phyloP scores from a whole-genome alignment of 139 green algal genomes.

The Edaphochlamys debaryana region DNA sequence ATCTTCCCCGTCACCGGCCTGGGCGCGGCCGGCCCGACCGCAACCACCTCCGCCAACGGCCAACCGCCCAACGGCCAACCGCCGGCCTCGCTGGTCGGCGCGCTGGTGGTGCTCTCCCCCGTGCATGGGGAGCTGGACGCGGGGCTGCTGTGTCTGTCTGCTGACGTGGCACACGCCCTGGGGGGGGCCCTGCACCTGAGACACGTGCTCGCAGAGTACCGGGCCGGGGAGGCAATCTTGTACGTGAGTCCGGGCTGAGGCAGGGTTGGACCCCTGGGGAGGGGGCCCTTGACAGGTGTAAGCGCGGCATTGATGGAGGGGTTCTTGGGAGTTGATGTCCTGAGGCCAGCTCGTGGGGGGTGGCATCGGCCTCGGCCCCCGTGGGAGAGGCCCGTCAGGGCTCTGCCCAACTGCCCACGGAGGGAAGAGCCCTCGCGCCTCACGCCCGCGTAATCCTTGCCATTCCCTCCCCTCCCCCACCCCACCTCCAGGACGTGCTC shows the following conservation, averaged over 20 bases:
- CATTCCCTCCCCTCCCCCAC: too few species aligned
- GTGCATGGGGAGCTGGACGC: conserved; percentile 25
- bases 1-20: conserved; percentile 15
- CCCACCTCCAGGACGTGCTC: conserved; percentile 40
- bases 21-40: background rate
- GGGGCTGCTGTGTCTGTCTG: conserved; percentile 1
- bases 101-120: conserved; percentile 23
- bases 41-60: background rate
- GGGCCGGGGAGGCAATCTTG: conserved; percentile 32
- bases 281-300: too few species aligned
- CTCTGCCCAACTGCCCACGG: too few species aligned
- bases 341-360: too few species aligned
- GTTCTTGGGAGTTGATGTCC: too few species aligned
- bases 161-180: conserved; percentile 27
- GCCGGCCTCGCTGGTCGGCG: conserved; percentile 1
- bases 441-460: too few species aligned
- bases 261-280: too few species aligned
- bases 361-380: too few species aligned
- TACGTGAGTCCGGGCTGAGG: conserved; percentile 13
- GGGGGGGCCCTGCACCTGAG: conserved; percentile 38
- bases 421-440: too few species aligned
- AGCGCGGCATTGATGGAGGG: too few species aligned
- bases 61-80: background rate
- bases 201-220: conserved; percentile 29
- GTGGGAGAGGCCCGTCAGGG: too few species aligned